Evolutionary conservation across 2,329 filamentous ascomycete species (phyloP), one percentile per base, ranked within the genome.

Genomic region (Tolypocladium guangdongense): DNA sequence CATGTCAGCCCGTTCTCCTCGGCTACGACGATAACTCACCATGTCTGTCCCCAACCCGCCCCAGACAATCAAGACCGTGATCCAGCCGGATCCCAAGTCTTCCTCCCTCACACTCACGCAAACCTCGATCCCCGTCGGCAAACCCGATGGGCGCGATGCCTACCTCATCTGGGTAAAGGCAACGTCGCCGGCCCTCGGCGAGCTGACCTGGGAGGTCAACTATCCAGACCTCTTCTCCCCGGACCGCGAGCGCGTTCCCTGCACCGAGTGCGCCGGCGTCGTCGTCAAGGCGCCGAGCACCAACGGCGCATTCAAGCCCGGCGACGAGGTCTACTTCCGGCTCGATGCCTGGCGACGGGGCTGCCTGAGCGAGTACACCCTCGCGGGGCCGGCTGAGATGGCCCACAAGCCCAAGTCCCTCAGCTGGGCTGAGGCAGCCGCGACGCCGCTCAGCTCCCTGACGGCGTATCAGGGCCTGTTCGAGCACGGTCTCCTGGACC

Each of bases 381-480:
- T 71, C 22, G 64, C 60, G 0, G 56, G 59, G 1, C 61, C 64
- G 56, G 27, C 57, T 63, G 54, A 72, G 57, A 56, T 73, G 11
- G 70, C 68, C 3, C 56, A 62, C 35, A 66, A 69, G 54, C 71
- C 71, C 1, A 52, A 57, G 37, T 52, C 56, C 1, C 54, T 73
- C 18, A 53, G 55, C 43, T 71, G 68, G 64, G 56, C 60, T 11
- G 63, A 70, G 27, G 67, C 71, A 0, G 66, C 70, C 0, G 66
- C 69, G 3, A 65, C 68, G 30, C 71, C 72, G 12, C 58, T 74
- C 24, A 70, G 67, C 52, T 66, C 71, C 10, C 58, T 74, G 48
- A 74, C 72, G 3, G 71, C 71, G 1, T 71, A 65, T 61, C 72
- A 74, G 58, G 67, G 64, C 7, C 54, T 74, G 22, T 75, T 74